Evolutionary conservation across 768 basidiomycete species (phyloP).

Genomic region (Mycena metata): DNA sequence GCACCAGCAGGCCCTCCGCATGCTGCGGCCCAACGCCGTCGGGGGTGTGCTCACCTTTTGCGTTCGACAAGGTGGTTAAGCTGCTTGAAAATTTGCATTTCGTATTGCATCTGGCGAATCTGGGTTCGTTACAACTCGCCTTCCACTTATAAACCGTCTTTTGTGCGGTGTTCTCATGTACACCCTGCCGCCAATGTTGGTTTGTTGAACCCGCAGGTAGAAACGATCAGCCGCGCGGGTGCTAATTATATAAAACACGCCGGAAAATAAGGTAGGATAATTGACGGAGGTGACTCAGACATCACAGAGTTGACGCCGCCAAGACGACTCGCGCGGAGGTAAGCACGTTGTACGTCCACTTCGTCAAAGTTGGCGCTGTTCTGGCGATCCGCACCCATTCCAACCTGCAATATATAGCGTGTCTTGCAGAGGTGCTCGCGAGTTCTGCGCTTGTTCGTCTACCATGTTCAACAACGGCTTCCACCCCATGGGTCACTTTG

Average conservation of each 20-base stretch:
- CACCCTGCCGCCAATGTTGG: no score
- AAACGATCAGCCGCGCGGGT: slow-evolving; percentile 12
- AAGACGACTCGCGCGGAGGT: slow-evolving; percentile 15
- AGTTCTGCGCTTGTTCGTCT: slow-evolving; percentile 13
- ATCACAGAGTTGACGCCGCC: slow-evolving; percentile 9
- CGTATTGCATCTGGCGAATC: no score
- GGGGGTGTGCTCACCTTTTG: no score
- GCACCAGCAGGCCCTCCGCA: no score
- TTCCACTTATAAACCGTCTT: background rate
- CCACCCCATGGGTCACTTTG: slow-evolving; percentile 16
- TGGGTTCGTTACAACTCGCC: slow-evolving; percentile 33
- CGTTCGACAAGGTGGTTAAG: no score
- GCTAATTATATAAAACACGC: no score
- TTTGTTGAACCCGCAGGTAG: no score
- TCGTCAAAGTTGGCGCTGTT: slow-evolving; percentile 5
- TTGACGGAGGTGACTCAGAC: no score
- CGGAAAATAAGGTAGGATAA: slow-evolving; percentile 3
- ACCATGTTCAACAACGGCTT: slow-evolving; percentile 15
- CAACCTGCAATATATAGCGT: slow-evolving; percentile 1
- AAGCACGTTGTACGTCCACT: slow-evolving; percentile 10
- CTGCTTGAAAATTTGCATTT: no score
- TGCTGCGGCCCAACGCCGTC: no score
- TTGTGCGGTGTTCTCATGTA: background rate
- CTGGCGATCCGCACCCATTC: slow-evolving; percentile 9
- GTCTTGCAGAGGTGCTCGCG: slow-evolving; percentile 2